Evolutionary conservation across 208 protist genomes (phyloP), one percentile per base, ranked within the genome.

Genomic region (Angomonas deanei): DNA sequence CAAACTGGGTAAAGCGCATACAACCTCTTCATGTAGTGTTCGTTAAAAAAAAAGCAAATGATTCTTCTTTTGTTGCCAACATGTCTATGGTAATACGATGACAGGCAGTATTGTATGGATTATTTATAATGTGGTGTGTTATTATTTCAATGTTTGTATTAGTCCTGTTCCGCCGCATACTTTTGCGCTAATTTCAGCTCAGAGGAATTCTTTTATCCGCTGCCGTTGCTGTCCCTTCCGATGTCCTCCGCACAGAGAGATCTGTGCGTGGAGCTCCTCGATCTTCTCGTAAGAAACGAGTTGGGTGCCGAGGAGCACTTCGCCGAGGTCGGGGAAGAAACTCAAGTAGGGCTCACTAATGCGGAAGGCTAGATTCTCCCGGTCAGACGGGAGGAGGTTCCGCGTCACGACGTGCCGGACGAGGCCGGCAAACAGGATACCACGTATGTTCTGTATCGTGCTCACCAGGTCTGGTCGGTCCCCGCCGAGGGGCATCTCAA

Each of bases 141-240:
- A 26, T 26, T 50, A 54, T 48, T 60, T 66, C n/a, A 30, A 49
- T 52, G 30, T 34, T 65, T 39, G 13, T 58, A 24, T 24, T 21
- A 68, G 53, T n/a, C n/a, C n/a, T n/a, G n/a, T n/a, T n/a, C 6
- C 30, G 24, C 52, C 3, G 5, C 52, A 10, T 57, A 32, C 15
- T 57, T 57, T 28, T 54, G 48, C 17, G 38, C 32, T 34, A 21
- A 17, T 47, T 15, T 1, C 24, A n/a, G 42, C 42, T n/a, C 13
- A 26, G 5, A 56, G 11, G 24, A 56, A 56, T 13, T 56, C 50
- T n/a, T 56, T 56, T 19, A 56, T 56, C 50, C 31, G 21, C 19
- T 24, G 50, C 27, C 28, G 21, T 11, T 33, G 50, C 50, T 28
- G 26, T 3, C 8, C 3, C 6, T n/a, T n/a, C n/a, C n/a, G n/a